Percentiles rank a stretch among this genome's conserved stretches.
phyloP scores from a whole-genome alignment of 2,329 filamentous ascomycete genomes.

The Polychaeton citri region DNA sequence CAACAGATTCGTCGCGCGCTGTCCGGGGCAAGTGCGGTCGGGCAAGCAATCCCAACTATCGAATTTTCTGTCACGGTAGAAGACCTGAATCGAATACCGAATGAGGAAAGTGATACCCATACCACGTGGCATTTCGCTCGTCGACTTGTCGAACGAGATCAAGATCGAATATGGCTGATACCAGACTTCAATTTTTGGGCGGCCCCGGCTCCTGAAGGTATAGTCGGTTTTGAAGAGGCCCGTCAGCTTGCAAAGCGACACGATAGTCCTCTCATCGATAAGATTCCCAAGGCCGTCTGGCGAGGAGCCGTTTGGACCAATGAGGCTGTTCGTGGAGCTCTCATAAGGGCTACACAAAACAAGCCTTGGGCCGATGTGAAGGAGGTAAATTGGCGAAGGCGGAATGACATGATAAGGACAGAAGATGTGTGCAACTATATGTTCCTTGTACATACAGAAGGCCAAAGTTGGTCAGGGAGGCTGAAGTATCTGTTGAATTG shows the following conservation, averaged over 20 bases:
- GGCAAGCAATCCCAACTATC: slow-evolving; percentile 29
- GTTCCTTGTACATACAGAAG: slow-evolving; percentile 18
- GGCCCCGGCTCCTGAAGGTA: slow-evolving; percentile 29
- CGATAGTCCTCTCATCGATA: slow-evolving; percentile 10
- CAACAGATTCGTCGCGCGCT: slow-evolving; percentile 35
- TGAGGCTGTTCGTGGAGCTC: slow-evolving; percentile 14
- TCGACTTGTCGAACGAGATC: slow-evolving; percentile 13
- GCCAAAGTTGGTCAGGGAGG: slow-evolving; percentile 14
- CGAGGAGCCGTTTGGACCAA: slow-evolving; percentile 17
- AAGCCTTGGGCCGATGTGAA: slow-evolving; percentile 25
- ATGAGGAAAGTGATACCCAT: slow-evolving; percentile 4
- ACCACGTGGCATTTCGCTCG: slow-evolving; percentile 12
- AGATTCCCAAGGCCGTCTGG: slow-evolving; percentile 19
- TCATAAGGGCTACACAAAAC: slow-evolving; percentile 17
- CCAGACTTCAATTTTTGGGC: slow-evolving; percentile 39
- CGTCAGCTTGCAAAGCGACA: slow-evolving; percentile 9
- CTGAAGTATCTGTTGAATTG: slow-evolving; percentile 19
- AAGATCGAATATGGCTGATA: slow-evolving; percentile 35
- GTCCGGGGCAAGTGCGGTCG: slow-evolving; percentile 21
- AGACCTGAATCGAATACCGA: slow-evolving; percentile 20
- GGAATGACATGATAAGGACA: slow-evolving; percentile 11
- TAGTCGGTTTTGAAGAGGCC: slow-evolving; percentile 9
- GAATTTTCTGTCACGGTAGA: slow-evolving; percentile 35
- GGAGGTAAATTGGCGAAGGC: slow-evolving; percentile 13
- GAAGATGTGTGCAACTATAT: slow-evolving; percentile 15